These are phyloP conservation scores for Claviceps sp. DNA, from an alignment of 2,329 filamentous ascomycete species.

Conservation along the genomic window DNA sequence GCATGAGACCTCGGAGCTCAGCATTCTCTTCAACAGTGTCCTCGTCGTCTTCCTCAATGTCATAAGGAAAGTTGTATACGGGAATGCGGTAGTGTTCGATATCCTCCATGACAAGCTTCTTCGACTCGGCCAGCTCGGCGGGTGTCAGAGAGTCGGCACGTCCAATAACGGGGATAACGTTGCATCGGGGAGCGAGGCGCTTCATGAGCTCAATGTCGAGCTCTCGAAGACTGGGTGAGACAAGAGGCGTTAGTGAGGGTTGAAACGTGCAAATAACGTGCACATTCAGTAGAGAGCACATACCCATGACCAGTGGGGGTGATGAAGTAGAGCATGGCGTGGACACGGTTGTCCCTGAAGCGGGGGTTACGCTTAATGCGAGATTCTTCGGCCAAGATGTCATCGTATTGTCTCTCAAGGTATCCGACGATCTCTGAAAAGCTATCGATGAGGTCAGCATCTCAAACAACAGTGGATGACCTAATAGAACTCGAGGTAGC, in stretches of 20 bases:
- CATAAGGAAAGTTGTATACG: constrained; percentile 99
- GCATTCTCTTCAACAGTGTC: constrained; percentile 99
- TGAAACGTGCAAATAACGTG: not conserved
- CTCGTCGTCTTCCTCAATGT: constrained; percentile 98
- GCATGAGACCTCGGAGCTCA: constrained; percentile 93
- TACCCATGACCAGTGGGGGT: constrained; percentile 93
- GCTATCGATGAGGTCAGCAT: constrained; percentile 30
- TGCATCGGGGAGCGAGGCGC: constrained; percentile 92
- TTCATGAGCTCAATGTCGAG: constrained; percentile 99
- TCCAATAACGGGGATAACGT: constrained; percentile 97
- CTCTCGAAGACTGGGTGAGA: constrained; percentile 64
- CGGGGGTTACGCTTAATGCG: constrained; percentile 99
- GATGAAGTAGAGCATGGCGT: constrained; percentile 98
- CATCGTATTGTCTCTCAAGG: constrained; percentile 98
- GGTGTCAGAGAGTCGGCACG: constrained; percentile 96
- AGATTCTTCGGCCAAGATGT: constrained; percentile 97
- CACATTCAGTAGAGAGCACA: constrained; percentile 14
- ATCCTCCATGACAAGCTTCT: constrained; percentile 99
- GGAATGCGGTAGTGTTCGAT: constrained; percentile 99
- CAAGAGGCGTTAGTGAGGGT: constrained; percentile 1
- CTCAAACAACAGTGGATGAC: not conserved
- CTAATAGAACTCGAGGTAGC: constrained; percentile 8
- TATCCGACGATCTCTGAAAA: constrained; percentile 97
- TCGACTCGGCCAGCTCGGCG: constrained; percentile 91
- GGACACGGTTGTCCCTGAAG: constrained; percentile 97